Conservation (phyloP, 768 basidiomycete species). For the Cubamyces sp. region DNA sequence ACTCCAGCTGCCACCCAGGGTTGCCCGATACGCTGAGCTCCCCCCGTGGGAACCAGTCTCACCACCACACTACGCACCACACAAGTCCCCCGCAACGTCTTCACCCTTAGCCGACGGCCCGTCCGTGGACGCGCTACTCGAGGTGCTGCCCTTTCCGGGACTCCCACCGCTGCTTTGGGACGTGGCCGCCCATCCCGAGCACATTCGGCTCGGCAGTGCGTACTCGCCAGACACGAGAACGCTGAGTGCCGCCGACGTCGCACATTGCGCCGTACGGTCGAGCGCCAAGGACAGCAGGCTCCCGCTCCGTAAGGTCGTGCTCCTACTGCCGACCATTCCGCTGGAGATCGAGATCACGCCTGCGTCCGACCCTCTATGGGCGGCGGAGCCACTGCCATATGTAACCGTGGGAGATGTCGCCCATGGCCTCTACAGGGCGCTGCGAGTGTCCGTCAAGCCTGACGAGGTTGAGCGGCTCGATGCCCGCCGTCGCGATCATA, state of each 20-base stretch:
- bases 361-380: constrained; percentile 25
- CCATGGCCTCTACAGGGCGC: constrained; percentile 44
- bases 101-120: neutral
- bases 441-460: constrained; percentile 45
- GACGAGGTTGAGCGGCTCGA: constrained; percentile 44
- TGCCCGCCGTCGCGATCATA: neutral
- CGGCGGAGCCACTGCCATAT: constrained; percentile 25
- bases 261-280: constrained; percentile 7
- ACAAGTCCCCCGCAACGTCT: neutral
- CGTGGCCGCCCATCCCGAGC: constrained; percentile 11
- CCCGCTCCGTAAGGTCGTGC: constrained; percentile 4
- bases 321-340: constrained; percentile 14
- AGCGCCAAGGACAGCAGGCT: constrained; percentile 3
- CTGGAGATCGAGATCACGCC: constrained; percentile 29
- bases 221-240: neutral
- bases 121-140: constrained; percentile 17
- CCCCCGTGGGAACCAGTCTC: constrained; percentile 8
- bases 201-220: constrained; percentile 14
- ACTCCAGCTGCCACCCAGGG: neutral
- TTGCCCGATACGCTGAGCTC: neutral
- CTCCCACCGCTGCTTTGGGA: constrained; percentile 21
- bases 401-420: constrained; percentile 55
- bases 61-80: neutral
- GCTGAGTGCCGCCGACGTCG: constrained; percentile 6
- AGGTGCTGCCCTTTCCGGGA: neutral